Percentiles rank a stretch among this genome's conserved stretches.
Evolutionary conservation across 441 rosid genomes (phyloP).

Genomic region (Jatropha podagrica): DNA sequence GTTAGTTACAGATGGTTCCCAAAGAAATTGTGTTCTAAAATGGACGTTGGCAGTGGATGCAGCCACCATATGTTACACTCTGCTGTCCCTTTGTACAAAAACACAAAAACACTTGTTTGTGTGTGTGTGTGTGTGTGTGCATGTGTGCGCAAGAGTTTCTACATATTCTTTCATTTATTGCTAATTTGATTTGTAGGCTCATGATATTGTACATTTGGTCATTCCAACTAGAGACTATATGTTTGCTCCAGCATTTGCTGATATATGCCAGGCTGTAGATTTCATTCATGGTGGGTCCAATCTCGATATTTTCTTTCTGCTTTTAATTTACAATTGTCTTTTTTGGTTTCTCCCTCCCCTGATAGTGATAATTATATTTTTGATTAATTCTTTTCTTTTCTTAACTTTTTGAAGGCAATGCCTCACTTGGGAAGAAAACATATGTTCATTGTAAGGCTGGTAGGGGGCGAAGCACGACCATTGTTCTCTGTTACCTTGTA

Average conservation of each 20-base stretch:
- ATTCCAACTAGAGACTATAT: conserved; percentile 88
- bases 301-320: neutral
- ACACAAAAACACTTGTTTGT: neutral
- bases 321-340: neutral
- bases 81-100: neutral
- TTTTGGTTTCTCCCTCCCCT: neutral
- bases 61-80: neutral
- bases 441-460: conserved; percentile 96
- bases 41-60: neutral
- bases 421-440: conserved; percentile 49
- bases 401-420: conserved; percentile 49
- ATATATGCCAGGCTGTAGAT: conserved; percentile 62
- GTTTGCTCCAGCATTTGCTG: conserved; percentile 66
- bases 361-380: neutral
- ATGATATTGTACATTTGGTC: conserved; percentile 70
- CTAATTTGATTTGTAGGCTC: conserved; percentile 40
- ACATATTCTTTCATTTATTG: neutral
- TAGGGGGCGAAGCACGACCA: conserved; percentile 87
- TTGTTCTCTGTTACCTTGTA: conserved; percentile 86
- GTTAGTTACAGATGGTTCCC: neutral
- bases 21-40: neutral
- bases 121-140: no score
- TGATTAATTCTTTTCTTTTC: neutral
- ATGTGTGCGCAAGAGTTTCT: neutral
- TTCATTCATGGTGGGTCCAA: conserved; percentile 68